phyloP scores from a whole-genome alignment of 495 filamentous ascomycete genomes.

The Clohesyomyces aquaticus region DNA sequence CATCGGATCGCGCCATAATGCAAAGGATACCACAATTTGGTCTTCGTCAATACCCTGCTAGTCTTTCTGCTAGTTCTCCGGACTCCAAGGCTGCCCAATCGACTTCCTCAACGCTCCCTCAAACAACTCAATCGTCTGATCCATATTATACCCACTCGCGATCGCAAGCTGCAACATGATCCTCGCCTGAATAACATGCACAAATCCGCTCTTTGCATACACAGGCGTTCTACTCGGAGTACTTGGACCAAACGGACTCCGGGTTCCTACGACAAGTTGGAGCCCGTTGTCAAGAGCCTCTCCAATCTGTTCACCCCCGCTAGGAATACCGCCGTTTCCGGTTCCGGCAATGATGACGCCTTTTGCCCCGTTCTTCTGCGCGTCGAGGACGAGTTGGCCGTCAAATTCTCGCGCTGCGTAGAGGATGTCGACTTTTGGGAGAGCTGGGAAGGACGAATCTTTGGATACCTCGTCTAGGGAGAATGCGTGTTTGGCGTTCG shows the following conservation, averaged over 20 bases:
- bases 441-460: constrained; percentile 18
- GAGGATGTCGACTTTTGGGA: constrained; percentile 34
- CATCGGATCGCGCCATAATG: too few species aligned
- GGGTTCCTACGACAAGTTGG: constrained; percentile 25
- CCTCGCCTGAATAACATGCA: constrained; percentile 27
- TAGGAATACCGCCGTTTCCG: constrained; percentile 28
- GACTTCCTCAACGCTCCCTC: constrained; percentile 18
- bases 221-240: constrained; percentile 5
- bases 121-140: constrained; percentile 25
- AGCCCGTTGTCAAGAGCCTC: constrained; percentile 17
- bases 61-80: neutral
- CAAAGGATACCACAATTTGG: too few species aligned
- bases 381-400: constrained; percentile 26
- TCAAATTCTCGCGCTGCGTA: constrained; percentile 28
- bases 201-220: constrained; percentile 21
- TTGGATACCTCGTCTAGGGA: constrained; percentile 8
- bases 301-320: constrained; percentile 15
- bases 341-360: constrained; percentile 31
- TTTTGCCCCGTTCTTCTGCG: constrained; percentile 17
- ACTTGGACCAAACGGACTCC: constrained; percentile 19
- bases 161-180: constrained; percentile 33
- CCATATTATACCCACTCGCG: constrained; percentile 25
- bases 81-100: constrained; percentile 24
- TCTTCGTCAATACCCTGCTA: too few species aligned
- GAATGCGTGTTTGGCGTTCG: constrained; percentile 18